phyloP scores from a whole-genome alignment of 1,284 basidiomycete species.

The Cryptococcus sp. region DNA sequence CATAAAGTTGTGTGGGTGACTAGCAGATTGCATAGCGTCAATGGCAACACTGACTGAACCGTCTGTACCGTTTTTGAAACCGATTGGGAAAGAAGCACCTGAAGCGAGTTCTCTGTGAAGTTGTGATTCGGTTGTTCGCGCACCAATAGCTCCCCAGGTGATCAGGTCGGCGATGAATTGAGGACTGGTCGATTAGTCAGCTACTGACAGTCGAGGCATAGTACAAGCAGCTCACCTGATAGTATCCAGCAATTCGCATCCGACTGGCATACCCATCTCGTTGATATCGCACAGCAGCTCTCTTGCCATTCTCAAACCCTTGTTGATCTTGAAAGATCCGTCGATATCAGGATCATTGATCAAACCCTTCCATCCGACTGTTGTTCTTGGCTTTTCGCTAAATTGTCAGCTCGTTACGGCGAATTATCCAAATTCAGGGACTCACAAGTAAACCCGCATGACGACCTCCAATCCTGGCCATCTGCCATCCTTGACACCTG shows the following conservation, averaged over 20 bases:
- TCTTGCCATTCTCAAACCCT: slow-evolving; percentile 86
- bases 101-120: slow-evolving; percentile 67
- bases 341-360: slow-evolving; percentile 64
- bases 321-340: slow-evolving; percentile 71
- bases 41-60: slow-evolving; percentile 78
- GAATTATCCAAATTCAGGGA: neutral
- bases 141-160: slow-evolving; percentile 96
- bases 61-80: slow-evolving; percentile 99
- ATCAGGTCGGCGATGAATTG: slow-evolving; percentile 96
- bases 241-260: slow-evolving; percentile 72
- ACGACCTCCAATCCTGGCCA: slow-evolving; percentile 73
- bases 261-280: slow-evolving; percentile 76
- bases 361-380: slow-evolving; percentile 95
- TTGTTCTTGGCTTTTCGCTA: slow-evolving; percentile 53
- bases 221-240: slow-evolving; percentile 26
- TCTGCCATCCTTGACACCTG: slow-evolving; percentile 59
- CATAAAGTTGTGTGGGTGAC: slow-evolving; percentile 94
- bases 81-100: slow-evolving; percentile 47
- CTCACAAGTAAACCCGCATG: slow-evolving; percentile 88
- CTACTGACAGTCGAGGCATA: neutral
- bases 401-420: neutral
- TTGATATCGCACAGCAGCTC: slow-evolving; percentile 81
- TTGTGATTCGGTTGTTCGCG: slow-evolving; percentile 92
- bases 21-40: slow-evolving; percentile 91
- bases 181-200: slow-evolving; percentile 60